Evolutionary conservation across 2,329 filamentous ascomycete species (phyloP).

Genomic region (Ophiostoma piceae): DNA sequence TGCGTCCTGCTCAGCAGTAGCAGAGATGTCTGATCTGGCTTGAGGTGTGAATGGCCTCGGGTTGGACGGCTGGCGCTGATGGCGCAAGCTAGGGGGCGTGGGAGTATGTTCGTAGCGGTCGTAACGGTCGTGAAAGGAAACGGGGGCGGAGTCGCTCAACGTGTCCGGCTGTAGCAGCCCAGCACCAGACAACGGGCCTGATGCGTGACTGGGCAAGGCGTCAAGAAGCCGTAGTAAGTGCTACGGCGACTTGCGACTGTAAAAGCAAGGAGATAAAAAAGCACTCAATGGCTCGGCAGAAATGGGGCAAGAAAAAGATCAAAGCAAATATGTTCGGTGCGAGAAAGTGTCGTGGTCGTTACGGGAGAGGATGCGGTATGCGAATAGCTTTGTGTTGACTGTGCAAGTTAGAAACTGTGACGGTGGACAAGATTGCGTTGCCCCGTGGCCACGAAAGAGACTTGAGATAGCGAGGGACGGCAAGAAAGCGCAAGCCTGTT

Average conservation of each 20-base stretch:
- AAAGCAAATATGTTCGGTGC: conserved; percentile 2
- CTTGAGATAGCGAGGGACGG: background rate
- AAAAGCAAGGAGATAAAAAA: background rate
- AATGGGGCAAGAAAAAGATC: background rate
- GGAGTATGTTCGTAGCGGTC: conserved; percentile 47
- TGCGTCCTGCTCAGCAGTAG: conserved; percentile 30
- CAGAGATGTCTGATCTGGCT: conserved; percentile 21
- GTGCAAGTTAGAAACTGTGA: conserved; percentile 15
- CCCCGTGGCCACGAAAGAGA: background rate
- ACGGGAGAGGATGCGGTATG: background rate
- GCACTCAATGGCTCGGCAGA: background rate
- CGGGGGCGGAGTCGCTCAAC: conserved; percentile 24
- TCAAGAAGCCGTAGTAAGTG: conserved; percentile 22
- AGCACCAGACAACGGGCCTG: conserved; percentile 25
- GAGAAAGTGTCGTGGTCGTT: conserved; percentile 1
- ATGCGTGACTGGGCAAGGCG: conserved; percentile 25
- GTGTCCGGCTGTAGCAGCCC: conserved; percentile 22
- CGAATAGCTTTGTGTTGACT: background rate
- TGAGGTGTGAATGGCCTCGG: conserved; percentile 35
- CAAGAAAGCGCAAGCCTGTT: conserved; percentile 11
- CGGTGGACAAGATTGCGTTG: background rate
- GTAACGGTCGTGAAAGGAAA: conserved; percentile 48
- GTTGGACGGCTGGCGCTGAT: conserved; percentile 31
- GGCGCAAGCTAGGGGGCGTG: conserved; percentile 30
- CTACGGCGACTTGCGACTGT: conserved; percentile 17